Conservation (phyloP, 192 early-diverging fungal species). For the Mortierella antarctica region DNA sequence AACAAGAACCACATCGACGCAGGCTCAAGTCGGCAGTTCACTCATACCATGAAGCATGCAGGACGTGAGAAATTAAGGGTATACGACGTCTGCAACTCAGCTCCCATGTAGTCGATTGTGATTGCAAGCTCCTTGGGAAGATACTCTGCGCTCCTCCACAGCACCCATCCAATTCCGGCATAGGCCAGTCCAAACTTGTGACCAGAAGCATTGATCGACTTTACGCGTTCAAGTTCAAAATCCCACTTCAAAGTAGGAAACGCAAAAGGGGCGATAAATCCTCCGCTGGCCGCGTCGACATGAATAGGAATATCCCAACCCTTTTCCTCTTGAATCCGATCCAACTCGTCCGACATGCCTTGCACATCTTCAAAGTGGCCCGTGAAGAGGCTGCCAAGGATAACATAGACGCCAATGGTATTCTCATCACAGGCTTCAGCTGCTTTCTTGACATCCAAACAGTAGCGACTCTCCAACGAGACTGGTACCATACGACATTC, state of each 20-base stretch:
- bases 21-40: neutral
- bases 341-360: slow-evolving; percentile 69
- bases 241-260: slow-evolving; percentile 80
- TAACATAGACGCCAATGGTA: slow-evolving; percentile 83
- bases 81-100: slow-evolving; percentile 69
- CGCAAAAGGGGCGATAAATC: slow-evolving; percentile 88
- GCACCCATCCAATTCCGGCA: slow-evolving; percentile 84
- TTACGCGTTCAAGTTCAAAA: slow-evolving; percentile 69
- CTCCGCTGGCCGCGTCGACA: slow-evolving; percentile 87
- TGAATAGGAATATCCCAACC: slow-evolving; percentile 84
- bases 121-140: slow-evolving; percentile 82
- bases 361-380: slow-evolving; percentile 86
- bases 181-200: slow-evolving; percentile 91
- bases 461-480: slow-evolving; percentile 57
- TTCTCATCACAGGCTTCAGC: slow-evolving; percentile 82
- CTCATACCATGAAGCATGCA: slow-evolving; percentile 68
- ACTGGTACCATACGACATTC: slow-evolving; percentile 76
- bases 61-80: slow-evolving; percentile 84
- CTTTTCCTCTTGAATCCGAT: slow-evolving; percentile 66
- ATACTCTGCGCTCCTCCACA: slow-evolving; percentile 76
- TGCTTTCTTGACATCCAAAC: slow-evolving; percentile 72
- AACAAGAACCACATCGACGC: neutral
- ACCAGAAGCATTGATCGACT: slow-evolving; percentile 84
- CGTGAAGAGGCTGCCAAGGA: slow-evolving; percentile 81
- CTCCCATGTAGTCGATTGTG: slow-evolving; percentile 79